Evolutionary conservation across 345 rosid genomes (phyloP).

Genomic region (Viola odorata): DNA sequence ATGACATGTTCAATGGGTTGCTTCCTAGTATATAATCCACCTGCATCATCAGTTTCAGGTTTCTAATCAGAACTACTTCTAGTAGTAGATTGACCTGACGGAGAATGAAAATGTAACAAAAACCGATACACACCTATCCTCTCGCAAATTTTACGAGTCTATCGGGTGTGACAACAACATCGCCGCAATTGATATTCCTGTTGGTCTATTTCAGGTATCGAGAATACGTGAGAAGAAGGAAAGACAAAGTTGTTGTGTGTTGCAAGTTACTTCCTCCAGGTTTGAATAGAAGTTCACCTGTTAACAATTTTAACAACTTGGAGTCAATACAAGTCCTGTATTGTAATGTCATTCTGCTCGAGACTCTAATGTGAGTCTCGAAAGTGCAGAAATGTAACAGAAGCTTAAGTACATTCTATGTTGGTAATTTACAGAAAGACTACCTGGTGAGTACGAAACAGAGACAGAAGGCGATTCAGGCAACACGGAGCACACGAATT

Average conservation of each 20-base stretch:
- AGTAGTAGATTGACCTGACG: not conserved
- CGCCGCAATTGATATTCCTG: slow-evolving; percentile 7
- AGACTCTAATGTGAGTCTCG: not conserved
- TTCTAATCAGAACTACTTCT: not conserved
- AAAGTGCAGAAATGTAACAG: not conserved
- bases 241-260: slow-evolving; percentile 19
- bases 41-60: slow-evolving; percentile 1
- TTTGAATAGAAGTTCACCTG: slow-evolving; percentile 46
- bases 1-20: slow-evolving; percentile 22
- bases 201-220: slow-evolving; percentile 5
- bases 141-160: slow-evolving; percentile 16
- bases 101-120: not conserved
- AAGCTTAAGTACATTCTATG: not conserved
- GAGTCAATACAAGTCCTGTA: not conserved
- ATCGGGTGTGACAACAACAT: slow-evolving; percentile 11
- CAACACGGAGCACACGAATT: slow-evolving; percentile 36
- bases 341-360: not conserved
- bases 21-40: slow-evolving; percentile 24
- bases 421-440: not conserved
- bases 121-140: slow-evolving; percentile 9
- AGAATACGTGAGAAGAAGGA: slow-evolving; percentile 19
- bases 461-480: slow-evolving; percentile 48
- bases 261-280: slow-evolving; percentile 24
- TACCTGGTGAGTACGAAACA: slow-evolving; percentile 47
- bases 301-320: not conserved